Percentiles rank a stretch among this genome's conserved stretches.
These are phyloP conservation scores for Amylocystis lapponica DNA, from an alignment of 768 basidiomycete genomes.

Conservation along the genomic window DNA sequence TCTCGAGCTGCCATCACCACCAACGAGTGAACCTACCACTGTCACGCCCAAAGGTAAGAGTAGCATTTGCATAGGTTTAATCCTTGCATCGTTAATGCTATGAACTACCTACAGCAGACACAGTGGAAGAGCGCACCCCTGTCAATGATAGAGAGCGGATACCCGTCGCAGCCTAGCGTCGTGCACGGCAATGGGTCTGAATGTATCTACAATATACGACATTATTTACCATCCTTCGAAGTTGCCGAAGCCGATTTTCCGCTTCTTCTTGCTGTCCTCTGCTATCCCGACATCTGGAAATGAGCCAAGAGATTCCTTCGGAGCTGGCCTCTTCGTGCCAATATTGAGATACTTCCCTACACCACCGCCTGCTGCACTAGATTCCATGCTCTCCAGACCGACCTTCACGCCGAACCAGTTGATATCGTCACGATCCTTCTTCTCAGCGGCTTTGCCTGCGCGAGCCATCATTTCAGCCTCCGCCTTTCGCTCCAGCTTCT, in stretches of 20 bases:
- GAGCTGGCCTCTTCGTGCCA: conserved; percentile 18
- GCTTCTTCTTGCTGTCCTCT: conserved; percentile 70
- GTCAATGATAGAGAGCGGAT: too few species aligned
- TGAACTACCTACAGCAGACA: conserved; percentile 1
- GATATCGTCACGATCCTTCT: conserved; percentile 59
- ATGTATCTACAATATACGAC: not conserved
- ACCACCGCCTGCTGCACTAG: conserved; percentile 36
- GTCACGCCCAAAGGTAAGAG: conserved; percentile 29
- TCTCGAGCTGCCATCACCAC: conserved; percentile 49
- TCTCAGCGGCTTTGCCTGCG: conserved; percentile 28
- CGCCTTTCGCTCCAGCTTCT: conserved; percentile 61
- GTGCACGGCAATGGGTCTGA: too few species aligned
- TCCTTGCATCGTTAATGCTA: not conserved
- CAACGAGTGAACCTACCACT: conserved; percentile 37
- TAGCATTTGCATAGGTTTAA: conserved; percentile 25
- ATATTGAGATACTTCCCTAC: conserved; percentile 82
- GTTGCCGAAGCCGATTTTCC: conserved; percentile 85
- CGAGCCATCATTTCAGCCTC: conserved; percentile 33
- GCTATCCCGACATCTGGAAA: conserved; percentile 2
- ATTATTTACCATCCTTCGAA: conserved; percentile 68
- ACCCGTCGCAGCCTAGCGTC: too few species aligned
- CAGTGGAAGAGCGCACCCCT: too few species aligned
- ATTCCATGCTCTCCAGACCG: conserved; percentile 38
- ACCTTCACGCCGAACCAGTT: conserved; percentile 92
- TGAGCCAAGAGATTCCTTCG: conserved; percentile 6